Conservation (phyloP, 2,329 filamentous ascomycete genomes). For the Nigrograna mackinnonii region DNA sequence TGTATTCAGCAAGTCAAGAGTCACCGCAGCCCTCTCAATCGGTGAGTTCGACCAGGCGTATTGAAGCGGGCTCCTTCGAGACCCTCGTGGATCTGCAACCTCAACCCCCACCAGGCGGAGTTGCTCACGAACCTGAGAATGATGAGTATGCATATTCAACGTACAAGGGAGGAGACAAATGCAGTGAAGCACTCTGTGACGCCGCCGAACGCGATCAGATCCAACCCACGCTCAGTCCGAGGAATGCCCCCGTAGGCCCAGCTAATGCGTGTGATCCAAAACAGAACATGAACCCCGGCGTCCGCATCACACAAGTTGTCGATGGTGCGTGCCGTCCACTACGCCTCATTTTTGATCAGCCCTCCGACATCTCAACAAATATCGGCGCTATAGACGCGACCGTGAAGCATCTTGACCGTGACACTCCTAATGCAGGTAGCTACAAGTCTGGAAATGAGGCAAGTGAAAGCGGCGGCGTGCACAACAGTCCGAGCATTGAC, state of each 20-base stretch:
- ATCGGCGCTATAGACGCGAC: conserved; percentile 6
- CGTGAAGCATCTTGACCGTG: conserved; percentile 10
- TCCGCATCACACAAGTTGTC: conserved; percentile 18
- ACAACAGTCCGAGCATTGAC: not conserved
- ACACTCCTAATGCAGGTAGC: conserved; percentile 19
- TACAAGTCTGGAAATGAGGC: no score
- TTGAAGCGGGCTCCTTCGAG: no score
- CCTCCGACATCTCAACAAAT: conserved; percentile 8
- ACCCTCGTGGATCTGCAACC: no score
- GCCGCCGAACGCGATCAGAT: no score
- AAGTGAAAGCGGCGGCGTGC: not conserved
- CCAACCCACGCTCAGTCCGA: no score
- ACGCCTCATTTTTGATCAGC: conserved; percentile 20
- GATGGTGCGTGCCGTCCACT: conserved; percentile 18
- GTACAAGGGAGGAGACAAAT: no score
- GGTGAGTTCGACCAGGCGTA: no score
- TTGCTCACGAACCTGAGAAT: no score
- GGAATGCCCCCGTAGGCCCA: no score
- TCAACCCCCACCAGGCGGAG: no score
- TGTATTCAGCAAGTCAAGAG: conserved; percentile 9
- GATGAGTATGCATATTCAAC: no score
- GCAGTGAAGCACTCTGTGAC: no score
- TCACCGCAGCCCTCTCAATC: conserved; percentile 1
- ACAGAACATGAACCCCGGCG: conserved; percentile 9
- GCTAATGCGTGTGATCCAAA: conserved; percentile 8